A percentile compares a stretch with the other conserved stretches of the same genome.
phyloP scores from a whole-genome alignment of 345 rosid genomes.

The Eucalyptus camaldulensis region DNA sequence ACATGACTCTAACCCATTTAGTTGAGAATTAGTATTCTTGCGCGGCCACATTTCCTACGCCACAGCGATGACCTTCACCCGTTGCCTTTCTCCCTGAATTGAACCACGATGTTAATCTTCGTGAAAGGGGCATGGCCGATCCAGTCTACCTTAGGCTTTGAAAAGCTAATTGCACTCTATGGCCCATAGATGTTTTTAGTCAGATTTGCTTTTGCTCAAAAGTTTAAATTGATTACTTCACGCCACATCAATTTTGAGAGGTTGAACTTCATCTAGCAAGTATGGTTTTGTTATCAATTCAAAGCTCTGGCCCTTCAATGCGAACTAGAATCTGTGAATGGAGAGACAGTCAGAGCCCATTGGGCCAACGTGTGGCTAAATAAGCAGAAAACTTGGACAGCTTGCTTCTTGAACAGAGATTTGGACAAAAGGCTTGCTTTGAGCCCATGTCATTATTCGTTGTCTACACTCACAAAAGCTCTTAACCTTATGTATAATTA shows the following conservation, averaged over 20 bases:
- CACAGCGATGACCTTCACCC: background rate
- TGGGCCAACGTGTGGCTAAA: background rate
- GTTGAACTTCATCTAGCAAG: background rate
- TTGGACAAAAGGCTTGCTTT: background rate
- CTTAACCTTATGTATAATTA: background rate
- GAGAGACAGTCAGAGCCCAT: background rate
- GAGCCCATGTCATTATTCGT: background rate
- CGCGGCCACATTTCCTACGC: background rate
- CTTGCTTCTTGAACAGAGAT: background rate
- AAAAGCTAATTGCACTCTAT: background rate
- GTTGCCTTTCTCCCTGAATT: background rate
- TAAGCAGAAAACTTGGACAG: background rate
- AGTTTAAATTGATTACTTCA: background rate
- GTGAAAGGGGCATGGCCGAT: background rate
- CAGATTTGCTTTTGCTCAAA: background rate
- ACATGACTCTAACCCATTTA: background rate
- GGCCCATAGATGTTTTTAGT: background rate
- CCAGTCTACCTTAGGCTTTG: background rate
- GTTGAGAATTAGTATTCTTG: background rate
- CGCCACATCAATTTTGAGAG: background rate
- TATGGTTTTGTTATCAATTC: background rate
- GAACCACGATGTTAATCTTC: background rate
- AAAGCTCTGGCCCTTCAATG: background rate
- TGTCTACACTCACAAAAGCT: background rate
- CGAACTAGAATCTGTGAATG: background rate